phyloP scores from a whole-genome alignment of 768 basidiomycete species.

The Amanita pseudoporphyria region DNA sequence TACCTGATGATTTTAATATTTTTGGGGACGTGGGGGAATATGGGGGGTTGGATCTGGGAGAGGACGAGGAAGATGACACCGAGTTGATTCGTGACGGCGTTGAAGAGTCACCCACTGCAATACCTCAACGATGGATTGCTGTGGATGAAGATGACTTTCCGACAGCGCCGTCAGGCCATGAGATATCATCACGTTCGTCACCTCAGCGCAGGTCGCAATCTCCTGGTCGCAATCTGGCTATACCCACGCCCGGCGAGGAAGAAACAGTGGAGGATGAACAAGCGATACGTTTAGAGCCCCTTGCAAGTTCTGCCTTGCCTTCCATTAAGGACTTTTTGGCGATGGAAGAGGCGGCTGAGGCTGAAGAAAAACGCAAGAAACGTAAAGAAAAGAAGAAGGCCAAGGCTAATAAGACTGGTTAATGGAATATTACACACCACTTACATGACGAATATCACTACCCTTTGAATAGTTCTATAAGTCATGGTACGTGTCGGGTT shows the following conservation, averaged over 20 bases:
- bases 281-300: conserved; percentile 54
- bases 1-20: conserved; percentile 69
- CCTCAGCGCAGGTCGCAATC: conserved; percentile 7
- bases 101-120: conserved; percentile 9
- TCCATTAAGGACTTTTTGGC: conserved; percentile 79
- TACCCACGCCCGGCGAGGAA: conserved; percentile 21
- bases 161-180: conserved; percentile 9
- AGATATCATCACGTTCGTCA: conserved; percentile 5
- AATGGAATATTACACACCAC: no score
- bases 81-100: not conserved
- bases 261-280: conserved; percentile 35
- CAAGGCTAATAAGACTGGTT: conserved; percentile 18
- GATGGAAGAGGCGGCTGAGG: conserved; percentile 59
- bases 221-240: conserved; percentile 7
- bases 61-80: conserved; percentile 18
- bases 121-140: conserved; percentile 35
- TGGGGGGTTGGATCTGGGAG: conserved; percentile 51
- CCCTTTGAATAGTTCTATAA: not conserved
- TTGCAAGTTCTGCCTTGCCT: conserved; percentile 72
- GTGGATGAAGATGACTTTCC: conserved; percentile 26
- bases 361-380: conserved; percentile 58
- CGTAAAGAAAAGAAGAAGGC: conserved; percentile 69
- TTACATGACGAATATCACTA: not conserved
- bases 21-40: conserved; percentile 85
- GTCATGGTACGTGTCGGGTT: not conserved